A percentile compares a stretch with the other conserved stretches of the same genome.
phyloP scores from a whole-genome alignment of 768 basidiomycete species.

The Clitopilus passeckerianus region DNA sequence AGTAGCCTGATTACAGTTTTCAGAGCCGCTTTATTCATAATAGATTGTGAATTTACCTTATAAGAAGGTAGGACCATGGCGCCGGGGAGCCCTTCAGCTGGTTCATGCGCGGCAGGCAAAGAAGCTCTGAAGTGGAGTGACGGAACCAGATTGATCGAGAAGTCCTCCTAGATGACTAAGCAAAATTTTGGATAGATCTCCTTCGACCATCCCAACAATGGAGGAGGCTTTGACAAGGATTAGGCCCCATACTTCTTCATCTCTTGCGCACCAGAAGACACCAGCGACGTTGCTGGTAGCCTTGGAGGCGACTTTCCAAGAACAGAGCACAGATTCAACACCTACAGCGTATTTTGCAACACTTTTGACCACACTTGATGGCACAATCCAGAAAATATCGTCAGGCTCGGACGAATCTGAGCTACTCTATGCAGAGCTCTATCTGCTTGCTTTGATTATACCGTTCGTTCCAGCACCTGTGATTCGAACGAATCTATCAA shows the following conservation, averaged over 20 bases:
- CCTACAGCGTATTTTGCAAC: constrained; percentile 96
- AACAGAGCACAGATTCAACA: constrained; percentile 60
- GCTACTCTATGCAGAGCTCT: constrained; percentile 77
- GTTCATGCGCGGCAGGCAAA: constrained; percentile 3
- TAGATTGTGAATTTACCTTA: constrained; percentile 38
- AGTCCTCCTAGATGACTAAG: constrained; percentile 21
- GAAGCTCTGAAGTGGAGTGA: not conserved
- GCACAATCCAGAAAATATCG: constrained; percentile 61
- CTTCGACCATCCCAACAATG: constrained; percentile 26
- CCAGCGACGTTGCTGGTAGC: constrained; percentile 84
- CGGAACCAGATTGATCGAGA: constrained; percentile 4
- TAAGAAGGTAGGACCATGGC: constrained; percentile 62
- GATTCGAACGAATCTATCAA: constrained; percentile 68
- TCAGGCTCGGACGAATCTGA: constrained; percentile 56
- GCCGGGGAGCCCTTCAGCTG: constrained; percentile 28
- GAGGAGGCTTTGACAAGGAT: constrained; percentile 78
- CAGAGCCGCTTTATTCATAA: too few relatives aligned
- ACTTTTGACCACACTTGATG: constrained; percentile 78
- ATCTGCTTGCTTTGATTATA: constrained; percentile 72
- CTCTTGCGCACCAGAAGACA: constrained; percentile 81
- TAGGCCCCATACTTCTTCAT: constrained; percentile 77
- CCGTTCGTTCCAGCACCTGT: constrained; percentile 81
- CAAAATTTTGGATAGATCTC: constrained; percentile 18
- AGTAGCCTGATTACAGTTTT: constrained; percentile 38
- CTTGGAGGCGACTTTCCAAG: constrained; percentile 74